Base-by-base conservation (phyloP, 352 stramenopile genomes). In the Globisporangium iwayamae region DNA sequence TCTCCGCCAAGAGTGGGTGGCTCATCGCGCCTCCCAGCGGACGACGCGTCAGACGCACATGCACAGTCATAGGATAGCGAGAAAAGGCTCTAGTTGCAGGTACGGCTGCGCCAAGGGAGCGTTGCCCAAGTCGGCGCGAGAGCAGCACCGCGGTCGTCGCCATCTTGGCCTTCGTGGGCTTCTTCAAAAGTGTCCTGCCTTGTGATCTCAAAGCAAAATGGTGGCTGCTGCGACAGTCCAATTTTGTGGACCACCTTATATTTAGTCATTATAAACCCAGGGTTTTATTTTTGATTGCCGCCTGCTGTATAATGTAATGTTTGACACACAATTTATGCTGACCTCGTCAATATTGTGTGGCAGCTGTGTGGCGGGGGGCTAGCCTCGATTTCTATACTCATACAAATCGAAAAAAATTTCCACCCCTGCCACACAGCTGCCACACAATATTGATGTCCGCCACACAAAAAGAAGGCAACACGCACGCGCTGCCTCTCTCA, bases 71-170 rank as follows among this genome's bases (percentile, higher is more conserved):
- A 25, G 9, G 9, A 10, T 30, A 30, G 30, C 43, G 56, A 8
- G 56, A 51, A 8, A 47, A 46, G 18, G 30, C 32, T 6, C 18
- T 25, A 32, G 28, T 0, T 30, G 18, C 28, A 32, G 30, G 30
- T 7, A 16, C 28, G 22, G 20, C n/a, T n/a, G 43, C 18, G n/a
- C n/a, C 45, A 9, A 32, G 2, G n/a, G 56, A 43, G 30, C 30
- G 56, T 20, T 22, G 18, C 18, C 28, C 56, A 11, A 62, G 43
- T 54, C 43, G 43, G 45, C 34, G 45, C 28, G 56, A 62, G 11
- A 55, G 45, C 28, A 62, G 45, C 6, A 30, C 43, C n/a, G 41
- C 56, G 25, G 22, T 53, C 18, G 52, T 7, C 2, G 7, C 5
- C 32, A 46, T 41, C 52, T 10, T 30, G 16, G n/a, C 43, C n/a